Conservation (phyloP, 23 red algal species). For the Porphyridium purpureum region DNA sequence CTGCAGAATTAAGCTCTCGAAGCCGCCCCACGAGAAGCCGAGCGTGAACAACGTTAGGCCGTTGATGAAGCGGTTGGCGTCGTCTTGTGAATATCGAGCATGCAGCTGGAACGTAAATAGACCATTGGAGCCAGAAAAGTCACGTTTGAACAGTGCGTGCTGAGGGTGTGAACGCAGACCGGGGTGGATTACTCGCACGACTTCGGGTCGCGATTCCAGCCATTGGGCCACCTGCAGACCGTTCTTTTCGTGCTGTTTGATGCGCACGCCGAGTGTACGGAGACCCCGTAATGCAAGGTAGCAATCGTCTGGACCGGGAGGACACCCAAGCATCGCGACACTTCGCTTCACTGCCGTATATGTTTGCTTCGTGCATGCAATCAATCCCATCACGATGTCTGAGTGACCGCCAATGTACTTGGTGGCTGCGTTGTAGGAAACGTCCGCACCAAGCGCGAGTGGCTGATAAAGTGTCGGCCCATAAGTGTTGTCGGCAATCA, state of each 20-base stretch:
- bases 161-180: constrained; percentile 79
- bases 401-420: constrained; percentile 97
- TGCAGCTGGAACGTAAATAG: constrained; percentile 78
- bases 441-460: constrained; percentile 65
- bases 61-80: constrained; percentile 62
- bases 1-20: constrained; percentile 66
- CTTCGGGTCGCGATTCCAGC: constrained; percentile 66
- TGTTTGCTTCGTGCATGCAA: constrained; percentile 25
- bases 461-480: constrained; percentile 72
- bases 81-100: constrained; percentile 38
- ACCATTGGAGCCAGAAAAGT: constrained; percentile 71
- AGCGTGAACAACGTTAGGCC: constrained; percentile 55
- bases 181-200: constrained; percentile 84
- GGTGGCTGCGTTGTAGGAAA: constrained; percentile 80
- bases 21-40: constrained; percentile 92
- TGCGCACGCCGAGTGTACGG: constrained; percentile 53
- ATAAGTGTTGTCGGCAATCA: constrained; percentile 85
- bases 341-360: constrained; percentile 70
- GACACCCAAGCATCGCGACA: constrained; percentile 84
- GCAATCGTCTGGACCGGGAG: constrained; percentile 86
- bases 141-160: constrained; percentile 62
- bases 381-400: constrained; percentile 93
- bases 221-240: constrained; percentile 57
- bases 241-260: constrained; percentile 62
- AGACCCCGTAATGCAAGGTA: constrained; percentile 85